Evolutionary conservation across 2,329 filamentous ascomycete species (phyloP).

Genomic region (Xylaria sp.): DNA sequence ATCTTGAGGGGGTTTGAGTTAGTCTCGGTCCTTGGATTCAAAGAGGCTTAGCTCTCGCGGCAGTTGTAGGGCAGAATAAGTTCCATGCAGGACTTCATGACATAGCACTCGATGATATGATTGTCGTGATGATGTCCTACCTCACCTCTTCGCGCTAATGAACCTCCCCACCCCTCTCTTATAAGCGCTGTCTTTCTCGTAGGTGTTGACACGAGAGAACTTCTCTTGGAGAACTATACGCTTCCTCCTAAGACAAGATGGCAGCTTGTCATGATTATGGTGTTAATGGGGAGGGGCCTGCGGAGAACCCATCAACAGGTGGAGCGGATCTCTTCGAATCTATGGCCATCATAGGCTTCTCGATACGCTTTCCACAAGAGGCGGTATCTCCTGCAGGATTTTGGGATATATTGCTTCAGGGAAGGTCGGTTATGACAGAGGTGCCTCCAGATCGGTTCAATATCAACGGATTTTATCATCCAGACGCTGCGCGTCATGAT

Average conservation of each 20-base stretch:
- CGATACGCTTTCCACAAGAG: background rate
- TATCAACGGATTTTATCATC: background rate
- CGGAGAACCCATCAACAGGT: background rate
- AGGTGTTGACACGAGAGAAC: too few species aligned
- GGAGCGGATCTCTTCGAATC: background rate
- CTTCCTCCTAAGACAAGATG: background rate
- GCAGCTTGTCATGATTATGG: background rate
- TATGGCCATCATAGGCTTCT: background rate
- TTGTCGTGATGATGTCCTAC: too few species aligned
- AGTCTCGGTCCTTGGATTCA: too few species aligned
- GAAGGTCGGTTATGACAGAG: slow-evolving; percentile 1
- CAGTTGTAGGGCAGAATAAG: too few species aligned
- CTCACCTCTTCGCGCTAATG: too few species aligned
- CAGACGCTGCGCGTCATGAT: background rate
- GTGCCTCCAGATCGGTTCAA: slow-evolving; percentile 2
- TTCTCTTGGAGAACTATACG: too few species aligned
- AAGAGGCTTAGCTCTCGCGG: too few species aligned
- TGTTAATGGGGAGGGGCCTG: background rate
- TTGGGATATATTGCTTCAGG: background rate
- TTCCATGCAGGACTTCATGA: too few species aligned
- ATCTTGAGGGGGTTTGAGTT: too few species aligned
- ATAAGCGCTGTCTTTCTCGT: too few species aligned
- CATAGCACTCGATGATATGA: too few species aligned
- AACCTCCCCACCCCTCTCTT: too few species aligned
- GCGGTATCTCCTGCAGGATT: background rate